Conservation (phyloP, 805 yeast species). For the Metschnikowia matae region DNA sequence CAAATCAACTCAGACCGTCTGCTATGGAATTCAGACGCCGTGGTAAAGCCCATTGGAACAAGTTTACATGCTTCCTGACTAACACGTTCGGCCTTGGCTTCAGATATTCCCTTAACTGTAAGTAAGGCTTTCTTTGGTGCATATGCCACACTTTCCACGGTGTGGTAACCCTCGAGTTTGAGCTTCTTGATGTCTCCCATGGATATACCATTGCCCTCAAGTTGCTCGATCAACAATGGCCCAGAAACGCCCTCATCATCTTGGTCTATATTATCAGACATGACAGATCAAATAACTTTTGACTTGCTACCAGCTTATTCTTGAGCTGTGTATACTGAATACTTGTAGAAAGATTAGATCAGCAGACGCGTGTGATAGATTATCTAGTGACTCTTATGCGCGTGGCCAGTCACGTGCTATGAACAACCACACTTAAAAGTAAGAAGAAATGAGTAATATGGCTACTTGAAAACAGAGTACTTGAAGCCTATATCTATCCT, state of each 20-base stretch:
- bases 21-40: conserved; percentile 91
- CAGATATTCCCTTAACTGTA: conserved; percentile 86
- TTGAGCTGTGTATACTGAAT: background rate
- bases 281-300: background rate
- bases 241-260: conserved; percentile 56
- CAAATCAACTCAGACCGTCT: conserved; percentile 88
- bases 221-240: conserved; percentile 50
- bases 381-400: background rate
- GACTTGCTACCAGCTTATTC: background rate
- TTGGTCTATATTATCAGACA: conserved; percentile 16
- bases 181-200: conserved; percentile 74
- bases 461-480: background rate
- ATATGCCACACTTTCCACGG: conserved; percentile 90
- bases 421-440: background rate
- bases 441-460: background rate
- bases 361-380: conserved; percentile 1
- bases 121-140: conserved; percentile 80
- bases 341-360: background rate
- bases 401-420: background rate
- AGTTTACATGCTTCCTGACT: conserved; percentile 76
- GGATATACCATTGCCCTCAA: conserved; percentile 84
- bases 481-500: background rate
- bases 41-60: conserved; percentile 95
- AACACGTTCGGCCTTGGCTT: conserved; percentile 87
- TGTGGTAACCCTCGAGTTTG: conserved; percentile 77